Conservation (phyloP, 441 rosid species). For the Eruca vesicaria region DNA sequence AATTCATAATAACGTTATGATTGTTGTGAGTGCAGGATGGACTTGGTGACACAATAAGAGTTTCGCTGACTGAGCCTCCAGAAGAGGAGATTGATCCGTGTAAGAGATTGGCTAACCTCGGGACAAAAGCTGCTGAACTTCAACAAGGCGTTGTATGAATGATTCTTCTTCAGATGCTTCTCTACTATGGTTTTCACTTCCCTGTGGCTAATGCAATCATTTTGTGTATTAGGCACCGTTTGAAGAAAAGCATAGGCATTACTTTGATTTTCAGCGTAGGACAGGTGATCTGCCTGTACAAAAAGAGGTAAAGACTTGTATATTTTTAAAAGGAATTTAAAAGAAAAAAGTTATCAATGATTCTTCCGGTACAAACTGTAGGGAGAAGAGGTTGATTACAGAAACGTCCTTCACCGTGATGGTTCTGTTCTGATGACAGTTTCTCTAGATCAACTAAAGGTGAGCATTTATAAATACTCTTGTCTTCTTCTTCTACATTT, state of each 20-base stretch:
- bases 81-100: slow-evolving; percentile 98
- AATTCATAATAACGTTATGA: neutral
- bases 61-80: slow-evolving; percentile 94
- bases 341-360: neutral
- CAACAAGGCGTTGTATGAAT: slow-evolving; percentile 93
- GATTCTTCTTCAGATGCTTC: slow-evolving; percentile 26
- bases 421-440: slow-evolving; percentile 93
- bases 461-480: slow-evolving; percentile 22
- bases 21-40: slow-evolving; percentile 67
- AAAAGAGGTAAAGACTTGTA: slow-evolving; percentile 66
- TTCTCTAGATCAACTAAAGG: slow-evolving; percentile 81
- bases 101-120: slow-evolving; percentile 82
- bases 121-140: slow-evolving; percentile 74
- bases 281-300: slow-evolving; percentile 88
- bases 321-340: neutral
- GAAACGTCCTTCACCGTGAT: slow-evolving; percentile 94
- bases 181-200: neutral
- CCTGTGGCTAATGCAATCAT: neutral
- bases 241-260: slow-evolving; percentile 88
- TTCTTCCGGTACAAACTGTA: slow-evolving; percentile 23
- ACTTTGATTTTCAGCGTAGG: slow-evolving; percentile 92
- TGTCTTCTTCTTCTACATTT: neutral
- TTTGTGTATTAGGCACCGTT: slow-evolving; percentile 69
- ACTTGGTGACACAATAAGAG: slow-evolving; percentile 96
- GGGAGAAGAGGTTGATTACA: slow-evolving; percentile 96